phyloP scores from a whole-genome alignment of 768 basidiomycete genomes.

The Podaxis sp. region DNA sequence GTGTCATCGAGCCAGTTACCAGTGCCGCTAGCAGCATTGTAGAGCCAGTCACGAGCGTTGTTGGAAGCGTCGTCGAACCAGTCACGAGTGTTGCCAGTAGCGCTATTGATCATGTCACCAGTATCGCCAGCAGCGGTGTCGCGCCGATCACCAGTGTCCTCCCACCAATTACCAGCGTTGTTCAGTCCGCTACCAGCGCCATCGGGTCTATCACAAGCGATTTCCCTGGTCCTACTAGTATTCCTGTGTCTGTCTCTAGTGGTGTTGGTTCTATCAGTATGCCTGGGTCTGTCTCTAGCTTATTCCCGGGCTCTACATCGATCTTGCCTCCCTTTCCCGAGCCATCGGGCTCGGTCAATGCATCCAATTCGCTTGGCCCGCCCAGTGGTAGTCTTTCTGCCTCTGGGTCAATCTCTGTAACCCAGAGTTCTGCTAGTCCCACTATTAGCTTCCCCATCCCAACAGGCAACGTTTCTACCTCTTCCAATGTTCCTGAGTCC shows the following conservation, averaged over 20 bases:
- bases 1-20: background rate
- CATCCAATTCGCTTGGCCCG: background rate
- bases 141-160: no score
- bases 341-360: background rate
- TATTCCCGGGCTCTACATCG: background rate
- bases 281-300: background rate
- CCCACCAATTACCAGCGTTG: no score
- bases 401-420: background rate
- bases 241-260: background rate
- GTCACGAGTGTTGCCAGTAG: no score
- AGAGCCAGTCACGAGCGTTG: no score
- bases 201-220: no score
- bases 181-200: no score
- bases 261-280: background rate
- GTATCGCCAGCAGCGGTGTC: no score
- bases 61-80: no score
- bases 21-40: no score
- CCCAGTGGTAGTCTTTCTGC: background rate
- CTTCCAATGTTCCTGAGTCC: background rate
- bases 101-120: no score
- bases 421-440: constrained; percentile 6
- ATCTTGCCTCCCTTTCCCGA: background rate
- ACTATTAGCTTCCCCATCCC: constrained; percentile 21
- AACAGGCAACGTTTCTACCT: constrained; percentile 1
- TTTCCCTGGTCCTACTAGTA: no score